phyloP scores from a whole-genome alignment of 2,329 filamentous ascomycete species.

The Diaporthe humulicola region DNA sequence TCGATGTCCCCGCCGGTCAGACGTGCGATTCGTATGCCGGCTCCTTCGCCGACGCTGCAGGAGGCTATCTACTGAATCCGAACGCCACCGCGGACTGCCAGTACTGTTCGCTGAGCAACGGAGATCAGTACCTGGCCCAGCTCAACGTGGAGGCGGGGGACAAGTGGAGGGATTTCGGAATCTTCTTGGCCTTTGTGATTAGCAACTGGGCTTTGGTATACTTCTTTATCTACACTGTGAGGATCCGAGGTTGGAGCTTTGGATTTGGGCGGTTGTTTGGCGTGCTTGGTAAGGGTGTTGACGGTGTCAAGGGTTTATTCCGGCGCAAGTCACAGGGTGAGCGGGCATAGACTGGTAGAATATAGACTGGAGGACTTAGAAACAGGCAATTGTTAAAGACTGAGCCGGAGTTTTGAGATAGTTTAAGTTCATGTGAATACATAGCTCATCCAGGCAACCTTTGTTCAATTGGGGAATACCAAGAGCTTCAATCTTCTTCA shows the following conservation, averaged over 20 bases:
- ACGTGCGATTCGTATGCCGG: constrained; percentile 72
- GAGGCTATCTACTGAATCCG: constrained; percentile 72
- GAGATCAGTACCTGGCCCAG: constrained; percentile 38
- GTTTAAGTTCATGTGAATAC: no score
- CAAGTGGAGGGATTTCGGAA: constrained; percentile 76
- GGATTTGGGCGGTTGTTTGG: constrained; percentile 44
- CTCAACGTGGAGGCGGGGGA: constrained; percentile 67
- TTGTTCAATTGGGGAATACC: no score
- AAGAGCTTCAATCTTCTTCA: not conserved
- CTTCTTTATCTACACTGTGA: constrained; percentile 48
- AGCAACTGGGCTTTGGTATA: constrained; percentile 68
- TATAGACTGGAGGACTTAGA: not conserved
- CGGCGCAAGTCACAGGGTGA: not conserved
- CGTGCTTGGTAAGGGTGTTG: constrained; percentile 37
- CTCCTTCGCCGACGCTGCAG: constrained; percentile 63
- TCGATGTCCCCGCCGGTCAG: constrained; percentile 69
- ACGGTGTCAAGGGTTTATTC: constrained; percentile 31
- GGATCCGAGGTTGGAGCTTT: constrained; percentile 46
- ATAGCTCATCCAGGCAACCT: no score
- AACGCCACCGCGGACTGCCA: constrained; percentile 73
- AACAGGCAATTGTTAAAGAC: not conserved
- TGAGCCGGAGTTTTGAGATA: not conserved
- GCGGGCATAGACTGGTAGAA: not conserved
- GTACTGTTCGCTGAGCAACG: constrained; percentile 69
- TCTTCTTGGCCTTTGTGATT: constrained; percentile 72